Base-by-base conservation (phyloP, 148 eudicot species). In the Persicaria tinctoria region DNA sequence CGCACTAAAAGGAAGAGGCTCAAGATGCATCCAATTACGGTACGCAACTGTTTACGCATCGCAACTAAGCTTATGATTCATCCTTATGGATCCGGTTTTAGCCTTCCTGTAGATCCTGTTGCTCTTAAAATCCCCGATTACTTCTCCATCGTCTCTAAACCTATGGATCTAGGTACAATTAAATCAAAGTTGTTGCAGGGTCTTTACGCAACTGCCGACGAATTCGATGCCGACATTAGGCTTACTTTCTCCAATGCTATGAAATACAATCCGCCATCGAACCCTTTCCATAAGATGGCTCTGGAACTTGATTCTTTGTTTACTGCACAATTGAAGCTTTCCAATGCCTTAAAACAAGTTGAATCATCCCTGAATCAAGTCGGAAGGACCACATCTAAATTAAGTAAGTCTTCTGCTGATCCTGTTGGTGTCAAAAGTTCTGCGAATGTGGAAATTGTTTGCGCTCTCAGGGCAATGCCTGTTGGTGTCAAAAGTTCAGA, bases 171-270 rank as follows among this genome's bases (percentile, higher is more conserved):
- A 2, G 73, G 73, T 45, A 46, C 50, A 7, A 70, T 45, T 7
- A 20, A 70, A 47, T 70, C 73, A 0, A 70, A 18, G 14, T 17
- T 70, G 32, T 23, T 16, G 73, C 23, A 70, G 73, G 53, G 10
- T 48, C 13, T 70, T 16, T 70, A 70, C n/a, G 53, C 73, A 16
- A 48, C 9, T 45, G 51, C 11, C 5, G 73, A 46, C 8, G 73
- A 70, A 46, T 45, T 45, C 6, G 6, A 45, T 8, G 17, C 14
- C 16, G 73, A 70, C 14, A 4, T 70, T 16, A n/a, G 73, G 27
- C 73, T 70, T 20, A 70, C 73, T 16, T 70, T 70, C 73, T 70
- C 73, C 51, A 70, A 70, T 45, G 53, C 73, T 70, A 70, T 70
- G 73, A 9, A 12, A 53, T 70, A 70, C 20, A 46, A 70, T 5